Base-by-base conservation (phyloP, 108 stramenopile species). In the Fragilaria radians region DNA sequence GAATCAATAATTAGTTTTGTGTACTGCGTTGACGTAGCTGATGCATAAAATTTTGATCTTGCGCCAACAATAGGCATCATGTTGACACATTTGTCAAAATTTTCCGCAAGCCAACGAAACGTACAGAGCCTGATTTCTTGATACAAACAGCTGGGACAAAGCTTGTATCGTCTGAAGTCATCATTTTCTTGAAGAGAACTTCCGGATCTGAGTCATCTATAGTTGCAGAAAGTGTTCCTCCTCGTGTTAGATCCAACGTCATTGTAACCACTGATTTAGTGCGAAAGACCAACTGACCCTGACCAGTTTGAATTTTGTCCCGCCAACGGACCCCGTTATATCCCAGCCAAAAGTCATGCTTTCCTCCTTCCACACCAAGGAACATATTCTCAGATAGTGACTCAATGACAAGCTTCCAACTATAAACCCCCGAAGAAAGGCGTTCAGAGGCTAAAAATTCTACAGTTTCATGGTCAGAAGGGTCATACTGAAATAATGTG, bases 81-180 rank as follows among this genome's bases (percentile, higher is more conserved):
- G n/a, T n/a, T n/a, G n/a, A n/a, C n/a, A n/a, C n/a, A n/a, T n/a
- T n/a, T n/a, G n/a, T n/a, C n/a, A n/a, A n/a, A n/a, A n/a, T n/a
- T 42, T 42, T 42, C 11, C 36, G 52, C 24, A 52, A 27, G 26
- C 52, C 52, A 18, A 52, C 22, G 27, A 52, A 52, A 27, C 26
- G 52, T 18, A 52, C 52, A 26, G 22, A 26, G 24, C 52, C 52
- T 52, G 52, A 26, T 18, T 22, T 26, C 26, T 52, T 52, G 1
- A 52, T 26, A 26, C 24, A 52, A 3, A 52, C 52, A 3, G 52
- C 52, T 26, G 52, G 52, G 26, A 52, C 52, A 23, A 52, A 52
- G 1, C 24, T 26, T 17, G 3, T 26, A 25, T 52, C 52, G 5
- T 52, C 52, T 23, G 22, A 23, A 2, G 26, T 52, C 52, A 52